Base-by-base conservation (phyloP, 371 early-diverging fungal species). In the Amoeboradix gromovi region DNA sequence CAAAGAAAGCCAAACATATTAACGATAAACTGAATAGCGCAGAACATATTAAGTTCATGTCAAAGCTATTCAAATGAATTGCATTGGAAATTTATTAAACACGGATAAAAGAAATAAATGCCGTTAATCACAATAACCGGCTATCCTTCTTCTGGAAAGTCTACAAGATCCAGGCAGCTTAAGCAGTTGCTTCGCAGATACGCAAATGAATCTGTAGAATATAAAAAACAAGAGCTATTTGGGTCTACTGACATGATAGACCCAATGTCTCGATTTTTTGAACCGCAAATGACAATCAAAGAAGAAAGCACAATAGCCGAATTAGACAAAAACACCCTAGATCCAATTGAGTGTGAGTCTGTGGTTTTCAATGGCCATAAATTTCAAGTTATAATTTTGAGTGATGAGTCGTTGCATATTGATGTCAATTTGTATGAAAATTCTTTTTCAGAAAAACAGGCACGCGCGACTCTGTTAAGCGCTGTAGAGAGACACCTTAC, bases 111-210 rank as follows among this genome's bases (percentile, higher is more conserved):
- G n/a, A n/a, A n/a, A n/a, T n/a, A 30, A 31, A 95, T 95, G 96
- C 94, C 96, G 30, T 83, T 95, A 17, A 81, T 95, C 48, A 83
- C 87, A 68, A 73, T 95, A 69, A 84, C 85, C 66, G 96, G 96
- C 31, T 78, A 84, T 72, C 96, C 96, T 31, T 84, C 84, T 67
- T 86, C 87, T 71, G 94, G 96, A 69, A 95, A 95, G 75, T 84
- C 91, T 2, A 84, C 79, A 30, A 79, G 94, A 67, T 87, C 92
- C 0, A 72, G 74, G 28, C 80, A 90, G 75, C 79, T 95, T 27
- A 81, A 83, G 73, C 70, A 74, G 1, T 80, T 79, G 69, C 78
- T 65, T 65, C n/a, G 17, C 65, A 65, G n/a, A 17, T 65, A 17
- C 17, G 65, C 17, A n/a, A n/a, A n/a, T n/a, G n/a, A n/a, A n/a